Percentiles rank a stretch among this genome's conserved stretches.
These are phyloP conservation scores for Leccinum variicolor DNA, from an alignment of 768 basidiomycete genomes.

Conservation along the genomic window DNA sequence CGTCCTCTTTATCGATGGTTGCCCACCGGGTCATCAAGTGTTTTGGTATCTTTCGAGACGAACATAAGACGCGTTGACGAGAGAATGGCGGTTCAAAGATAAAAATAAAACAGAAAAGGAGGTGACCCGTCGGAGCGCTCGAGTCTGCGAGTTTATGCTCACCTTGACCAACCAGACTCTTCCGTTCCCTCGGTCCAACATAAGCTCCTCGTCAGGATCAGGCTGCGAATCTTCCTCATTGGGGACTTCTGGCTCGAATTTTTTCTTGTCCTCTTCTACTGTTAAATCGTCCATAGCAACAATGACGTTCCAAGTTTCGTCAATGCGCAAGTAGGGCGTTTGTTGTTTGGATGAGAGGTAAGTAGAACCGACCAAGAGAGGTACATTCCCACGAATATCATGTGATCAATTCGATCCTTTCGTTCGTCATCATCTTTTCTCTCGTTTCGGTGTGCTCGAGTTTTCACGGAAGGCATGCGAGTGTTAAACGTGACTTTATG, in stretches of 20 bases:
- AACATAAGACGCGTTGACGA: background rate
- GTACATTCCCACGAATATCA: too few relatives aligned
- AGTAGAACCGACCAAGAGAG: too few relatives aligned
- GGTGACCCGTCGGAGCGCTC: background rate
- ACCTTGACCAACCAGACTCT: background rate
- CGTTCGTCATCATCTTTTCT: too few relatives aligned
- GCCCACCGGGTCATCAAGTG: background rate
- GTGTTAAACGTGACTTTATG: too few relatives aligned
- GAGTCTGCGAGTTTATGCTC: background rate
- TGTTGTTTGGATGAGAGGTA: too few relatives aligned
- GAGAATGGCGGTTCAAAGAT: too few relatives aligned
- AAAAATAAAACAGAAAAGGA: too few relatives aligned
- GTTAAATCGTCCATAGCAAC: background rate
- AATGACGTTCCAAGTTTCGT: too few relatives aligned
- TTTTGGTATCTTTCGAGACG: background rate
- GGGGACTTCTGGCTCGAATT: background rate
- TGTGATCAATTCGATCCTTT: too few relatives aligned
- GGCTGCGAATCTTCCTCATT: background rate
- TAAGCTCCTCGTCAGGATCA: background rate
- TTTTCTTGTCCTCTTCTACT: background rate
- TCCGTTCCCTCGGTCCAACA: background rate
- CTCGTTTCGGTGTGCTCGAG: too few relatives aligned
- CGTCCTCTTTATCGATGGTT: background rate
- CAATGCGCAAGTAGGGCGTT: too few relatives aligned
- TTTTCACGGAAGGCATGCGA: too few relatives aligned